Evolutionary conservation across 768 basidiomycete species (phyloP).

Genomic region (Tricholoma bakamatsutake): DNA sequence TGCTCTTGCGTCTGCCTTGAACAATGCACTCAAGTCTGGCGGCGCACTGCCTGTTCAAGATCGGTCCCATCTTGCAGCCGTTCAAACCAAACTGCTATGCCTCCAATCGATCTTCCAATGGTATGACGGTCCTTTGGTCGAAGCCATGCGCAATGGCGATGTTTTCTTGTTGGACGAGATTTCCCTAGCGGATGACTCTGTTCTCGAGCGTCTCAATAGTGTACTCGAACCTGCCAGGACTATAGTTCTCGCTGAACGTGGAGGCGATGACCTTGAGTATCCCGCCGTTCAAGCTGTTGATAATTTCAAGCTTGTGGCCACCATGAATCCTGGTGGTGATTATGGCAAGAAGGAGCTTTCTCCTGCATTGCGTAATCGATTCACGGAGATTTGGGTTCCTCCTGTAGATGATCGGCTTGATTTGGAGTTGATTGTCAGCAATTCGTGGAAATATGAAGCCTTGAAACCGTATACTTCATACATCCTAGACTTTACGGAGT

Average conservation of each 20-base stretch:
- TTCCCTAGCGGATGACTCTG: slow-evolving; percentile 95
- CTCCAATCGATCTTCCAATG: slow-evolving; percentile 89
- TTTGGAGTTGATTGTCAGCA: slow-evolving; percentile 69
- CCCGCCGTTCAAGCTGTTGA: slow-evolving; percentile 59
- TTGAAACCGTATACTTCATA: slow-evolving; percentile 51
- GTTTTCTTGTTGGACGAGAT: slow-evolving; percentile 94
- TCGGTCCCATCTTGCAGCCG: slow-evolving; percentile 29
- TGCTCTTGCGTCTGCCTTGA: slow-evolving; percentile 21
- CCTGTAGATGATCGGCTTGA: slow-evolving; percentile 68
- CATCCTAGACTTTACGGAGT: slow-evolving; percentile 75
- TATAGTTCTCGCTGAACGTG: slow-evolving; percentile 89
- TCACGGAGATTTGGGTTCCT: slow-evolving; percentile 99
- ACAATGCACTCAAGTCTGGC: slow-evolving; percentile 20
- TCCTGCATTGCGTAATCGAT: slow-evolving; percentile 92
- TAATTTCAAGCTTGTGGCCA: slow-evolving; percentile 86
- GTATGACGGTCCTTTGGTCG: slow-evolving; percentile 94
- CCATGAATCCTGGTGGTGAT: slow-evolving; percentile 99
- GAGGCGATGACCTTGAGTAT: slow-evolving; percentile 66
- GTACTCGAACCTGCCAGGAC: slow-evolving; percentile 89
- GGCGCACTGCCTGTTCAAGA: slow-evolving; percentile 23
- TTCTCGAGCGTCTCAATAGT: slow-evolving; percentile 94
- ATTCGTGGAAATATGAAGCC: slow-evolving; percentile 54
- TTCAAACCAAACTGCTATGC: slow-evolving; percentile 40
- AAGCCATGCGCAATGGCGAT: slow-evolving; percentile 82
- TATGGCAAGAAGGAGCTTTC: slow-evolving; percentile 99